phyloP scores from a whole-genome alignment of 2,329 filamentous ascomycete species.

The Botrytis porri region DNA sequence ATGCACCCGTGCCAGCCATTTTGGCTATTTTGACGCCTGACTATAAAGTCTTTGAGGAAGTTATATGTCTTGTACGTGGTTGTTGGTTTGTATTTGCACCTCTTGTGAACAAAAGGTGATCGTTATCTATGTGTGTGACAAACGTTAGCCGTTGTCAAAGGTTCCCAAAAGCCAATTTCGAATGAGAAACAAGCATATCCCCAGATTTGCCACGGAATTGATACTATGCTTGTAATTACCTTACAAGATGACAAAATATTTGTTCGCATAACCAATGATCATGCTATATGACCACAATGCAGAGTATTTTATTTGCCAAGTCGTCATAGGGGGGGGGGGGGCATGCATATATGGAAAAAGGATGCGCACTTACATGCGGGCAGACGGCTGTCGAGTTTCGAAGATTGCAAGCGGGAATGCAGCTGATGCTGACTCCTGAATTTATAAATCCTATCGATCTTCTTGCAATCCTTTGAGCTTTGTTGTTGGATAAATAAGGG shows the following conservation, averaged over 20 bases:
- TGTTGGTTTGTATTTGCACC: conserved; percentile 26
- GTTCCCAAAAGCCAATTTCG: conserved; percentile 23
- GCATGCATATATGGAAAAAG: conserved; percentile 20
- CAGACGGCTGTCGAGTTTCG: conserved; percentile 22
- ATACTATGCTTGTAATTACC: conserved; percentile 1
- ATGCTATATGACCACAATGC: conserved; percentile 11
- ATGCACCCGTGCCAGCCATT: conserved; percentile 40
- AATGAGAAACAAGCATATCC: conserved; percentile 24
- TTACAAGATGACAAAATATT: background rate
- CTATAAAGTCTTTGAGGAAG: conserved; percentile 21
- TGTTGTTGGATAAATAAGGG: conserved; percentile 3
- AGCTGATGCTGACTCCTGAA: background rate
- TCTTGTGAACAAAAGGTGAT: conserved; percentile 20
- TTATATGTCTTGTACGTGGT: conserved; percentile 23
- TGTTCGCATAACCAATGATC: background rate
- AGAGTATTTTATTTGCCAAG: background rate
- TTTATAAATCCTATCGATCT: background rate
- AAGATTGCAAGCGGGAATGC: background rate
- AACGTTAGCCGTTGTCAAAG: conserved; percentile 32
- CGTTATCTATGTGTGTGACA: conserved; percentile 31
- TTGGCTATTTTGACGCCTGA: conserved; percentile 34
- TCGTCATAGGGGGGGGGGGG: conserved; percentile 4
- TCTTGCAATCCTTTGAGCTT: background rate
- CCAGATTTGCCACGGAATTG: background rate
- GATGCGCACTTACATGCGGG: conserved; percentile 29